Evolutionary conservation across 176 grass and related monocot species (phyloP).

Genomic region (Aegilops bicornis): DNA sequence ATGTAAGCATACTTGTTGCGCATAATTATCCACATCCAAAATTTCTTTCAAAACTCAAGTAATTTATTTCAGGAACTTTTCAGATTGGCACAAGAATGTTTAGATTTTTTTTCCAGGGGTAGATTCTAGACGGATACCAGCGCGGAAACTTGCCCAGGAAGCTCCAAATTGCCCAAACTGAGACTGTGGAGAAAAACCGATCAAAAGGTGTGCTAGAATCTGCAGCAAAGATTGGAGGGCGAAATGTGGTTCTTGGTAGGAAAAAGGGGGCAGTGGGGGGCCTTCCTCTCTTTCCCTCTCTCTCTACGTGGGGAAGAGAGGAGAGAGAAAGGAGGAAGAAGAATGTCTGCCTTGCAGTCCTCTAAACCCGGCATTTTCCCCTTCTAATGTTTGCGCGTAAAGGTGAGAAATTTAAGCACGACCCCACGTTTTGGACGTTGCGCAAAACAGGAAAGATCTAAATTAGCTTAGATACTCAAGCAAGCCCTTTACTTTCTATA

Average conservation of each 20-base stretch:
- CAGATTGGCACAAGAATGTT: background rate
- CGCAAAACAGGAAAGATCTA: background rate
- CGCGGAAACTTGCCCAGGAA: background rate
- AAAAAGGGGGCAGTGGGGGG: slow-evolving; percentile 27
- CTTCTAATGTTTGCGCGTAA: slow-evolving; percentile 14
- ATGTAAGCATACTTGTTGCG: background rate
- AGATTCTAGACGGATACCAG: slow-evolving; percentile 2
- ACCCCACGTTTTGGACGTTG: background rate
- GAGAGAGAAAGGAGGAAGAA: slow-evolving; percentile 50
- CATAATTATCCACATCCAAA: background rate
- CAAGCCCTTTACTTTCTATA: too few relatives aligned
- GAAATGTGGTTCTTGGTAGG: slow-evolving; percentile 20
- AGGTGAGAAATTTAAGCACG: slow-evolving; percentile 28
- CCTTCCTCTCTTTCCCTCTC: slow-evolving; percentile 10
- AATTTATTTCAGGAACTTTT: background rate
- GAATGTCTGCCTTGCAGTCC: slow-evolving; percentile 34
- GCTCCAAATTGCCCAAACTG: background rate
- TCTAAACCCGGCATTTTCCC: slow-evolving; percentile 32
- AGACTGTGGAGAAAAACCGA: background rate
- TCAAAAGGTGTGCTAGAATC: background rate
- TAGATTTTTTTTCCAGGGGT: background rate
- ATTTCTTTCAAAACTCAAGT: background rate
- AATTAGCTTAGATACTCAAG: background rate
- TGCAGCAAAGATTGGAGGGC: background rate
- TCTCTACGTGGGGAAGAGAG: slow-evolving; percentile 50